Base-by-base conservation (phyloP, 768 basidiomycete species). In the Cystofilobasidium capitatum region DNA sequence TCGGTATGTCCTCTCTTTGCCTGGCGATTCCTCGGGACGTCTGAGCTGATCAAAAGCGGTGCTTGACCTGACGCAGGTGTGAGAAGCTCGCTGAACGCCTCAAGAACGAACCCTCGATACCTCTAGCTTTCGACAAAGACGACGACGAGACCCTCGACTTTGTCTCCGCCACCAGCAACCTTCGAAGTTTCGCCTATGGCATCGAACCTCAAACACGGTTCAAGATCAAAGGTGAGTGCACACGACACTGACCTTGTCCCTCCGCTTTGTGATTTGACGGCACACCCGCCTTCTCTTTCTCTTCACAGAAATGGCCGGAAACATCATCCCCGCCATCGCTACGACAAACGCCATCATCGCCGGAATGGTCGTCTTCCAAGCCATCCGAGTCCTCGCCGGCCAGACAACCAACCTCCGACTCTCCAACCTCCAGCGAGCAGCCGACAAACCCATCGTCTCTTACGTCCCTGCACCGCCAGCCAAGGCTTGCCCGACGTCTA, bases 261-360 rank as follows among this genome's bases (percentile, higher is more conserved):
- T 33, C 17, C n/a, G 8, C 29, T 7, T 44, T 42, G n/a, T 16
- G 10, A 17, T 9, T 26, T 62, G 3, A 9, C 42, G 37, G 7
- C n/a, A 49, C 36, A n/a, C 33, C 22, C 44, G 26, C 24, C 26
- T 42, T 20, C 26, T 2, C 36, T 47, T 10, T 22, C n/a, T 33
- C 39, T 33, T 29, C 29, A 26, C 76, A 94, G 93, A 97, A 78
- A 98, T 97, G 90, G 96, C 96, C 0, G 96, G 96, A 13, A 99
- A 99, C 77, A 98, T 99, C 73, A 99, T 98, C 71, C 96, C 96
- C 8, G 96, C 96, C 1, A 98, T 99, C 73, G 96, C 96, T 6
- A 99, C 96, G 4, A 99, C 96, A 29, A 99, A 99, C 76, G 96
- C 96, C 13, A 89, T 99, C 76, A 85, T 98, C 71, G 88, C 96